Base-by-base conservation (phyloP, 371 early-diverging fungal genomes). In the Globomyces sp. region DNA sequence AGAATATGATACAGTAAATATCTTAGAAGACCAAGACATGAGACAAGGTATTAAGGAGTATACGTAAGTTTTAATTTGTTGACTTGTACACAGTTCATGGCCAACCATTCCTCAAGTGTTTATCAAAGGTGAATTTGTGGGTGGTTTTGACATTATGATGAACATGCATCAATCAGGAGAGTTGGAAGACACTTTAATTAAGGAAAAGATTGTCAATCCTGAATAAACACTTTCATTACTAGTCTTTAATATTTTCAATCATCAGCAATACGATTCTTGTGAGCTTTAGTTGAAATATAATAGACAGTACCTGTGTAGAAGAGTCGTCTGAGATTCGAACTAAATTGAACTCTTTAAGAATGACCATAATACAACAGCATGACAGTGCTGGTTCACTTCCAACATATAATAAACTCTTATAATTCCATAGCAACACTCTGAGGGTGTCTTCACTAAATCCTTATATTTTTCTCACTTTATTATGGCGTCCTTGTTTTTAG, bases 51-150 rank as follows among this genome's bases (percentile, higher is more conserved):
- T 96, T 80, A 98, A 96, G 78, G 95, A 94, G 78, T 98, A 86
- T 82, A 86, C 90, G 70, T 79, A 24, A 24, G 24, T 24, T 24
- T 24, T 24, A 24, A 24, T 24, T 24, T 24, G 24, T 24, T 24
- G 24, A 24, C 24, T 24, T 24, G 24, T 24, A 24, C 24, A 24
- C 24, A 24, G 24, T 24, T 24, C 83, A 57, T 98, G 99, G 99
- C 97, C 96, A 6, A 99, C 99, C 11, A 93, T 96, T 77, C 99
- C 99, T 44, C 99, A 99, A 81, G 89, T 99, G 4, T 99, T 92
- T 72, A 84, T 98, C 73, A 90, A 94, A 76, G 95, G 96, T 64
- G 92, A 95, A 77, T 96, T 99, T 75, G 82, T 98, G 61, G 99
- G 99, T 48, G 99, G 99, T 8, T 91, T 91, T 74, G 99, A 99